phyloP scores from a whole-genome alignment of 2,329 filamentous ascomycete species.

The Pseudonectria buxi region DNA sequence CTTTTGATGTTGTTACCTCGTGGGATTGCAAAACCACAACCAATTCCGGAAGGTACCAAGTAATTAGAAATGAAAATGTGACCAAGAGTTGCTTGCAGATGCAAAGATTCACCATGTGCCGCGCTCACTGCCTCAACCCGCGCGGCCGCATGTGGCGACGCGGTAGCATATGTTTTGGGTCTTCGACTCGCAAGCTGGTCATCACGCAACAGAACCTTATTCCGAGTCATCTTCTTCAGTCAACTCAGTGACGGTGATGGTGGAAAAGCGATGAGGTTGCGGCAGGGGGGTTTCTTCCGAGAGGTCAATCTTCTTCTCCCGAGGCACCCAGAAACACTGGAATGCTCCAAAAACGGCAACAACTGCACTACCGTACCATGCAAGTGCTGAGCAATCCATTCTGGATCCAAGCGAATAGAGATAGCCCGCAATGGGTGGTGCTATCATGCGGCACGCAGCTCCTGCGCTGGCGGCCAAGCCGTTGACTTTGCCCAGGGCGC shows the following conservation, averaged over 20 bases:
- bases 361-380: constrained; percentile 56
- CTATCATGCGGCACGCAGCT: constrained; percentile 60
- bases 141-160: too few species aligned
- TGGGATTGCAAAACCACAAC: too few species aligned
- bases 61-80: too few species aligned
- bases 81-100: too few species aligned
- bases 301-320: constrained; percentile 18
- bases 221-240: constrained; percentile 21
- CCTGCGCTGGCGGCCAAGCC: constrained; percentile 59
- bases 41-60: too few species aligned
- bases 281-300: constrained; percentile 24
- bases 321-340: constrained; percentile 52
- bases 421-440: constrained; percentile 57
- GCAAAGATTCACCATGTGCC: too few species aligned
- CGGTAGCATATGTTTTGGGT: too few species aligned
- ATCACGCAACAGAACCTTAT: constrained; percentile 1
- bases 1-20: background rate
- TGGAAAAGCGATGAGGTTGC: constrained; percentile 9
- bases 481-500: constrained; percentile 57
- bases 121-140: too few species aligned
- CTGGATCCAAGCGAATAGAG: constrained; percentile 55
- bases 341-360: constrained; percentile 50
- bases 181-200: too few species aligned
- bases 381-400: constrained; percentile 52
- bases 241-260: constrained; percentile 24